phyloP scores from a whole-genome alignment of 176 grass and related monocot species.

The Areca catechu region DNA sequence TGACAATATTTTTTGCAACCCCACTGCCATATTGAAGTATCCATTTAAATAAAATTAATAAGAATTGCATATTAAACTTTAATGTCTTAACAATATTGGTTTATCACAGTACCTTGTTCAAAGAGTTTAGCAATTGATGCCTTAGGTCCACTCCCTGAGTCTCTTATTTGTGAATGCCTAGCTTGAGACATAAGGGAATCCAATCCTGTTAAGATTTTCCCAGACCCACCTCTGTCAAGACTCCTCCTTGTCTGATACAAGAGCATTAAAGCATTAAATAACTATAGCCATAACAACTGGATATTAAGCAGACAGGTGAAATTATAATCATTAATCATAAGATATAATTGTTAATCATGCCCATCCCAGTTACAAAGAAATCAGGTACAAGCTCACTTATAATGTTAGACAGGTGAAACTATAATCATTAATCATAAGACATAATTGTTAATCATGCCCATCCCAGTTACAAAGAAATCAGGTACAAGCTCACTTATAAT shows the following conservation, averaged over 20 bases:
- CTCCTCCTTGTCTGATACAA: slow-evolving; percentile 67
- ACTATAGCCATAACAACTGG: neutral
- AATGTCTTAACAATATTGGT: neutral
- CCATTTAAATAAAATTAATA: neutral
- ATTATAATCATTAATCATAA: too few relatives aligned
- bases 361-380: too few relatives aligned
- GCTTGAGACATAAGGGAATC: slow-evolving; percentile 86
- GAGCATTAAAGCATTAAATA: slow-evolving; percentile 7
- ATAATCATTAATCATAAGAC: too few relatives aligned
- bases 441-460: too few relatives aligned
- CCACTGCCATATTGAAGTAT: slow-evolving; percentile 49
- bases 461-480: too few relatives aligned
- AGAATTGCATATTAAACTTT: too few relatives aligned
- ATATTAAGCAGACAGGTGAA: neutral
- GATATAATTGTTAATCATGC: too few relatives aligned
- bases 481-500: too few relatives aligned
- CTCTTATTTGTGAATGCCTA: slow-evolving; percentile 66
- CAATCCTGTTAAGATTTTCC: slow-evolving; percentile 81
- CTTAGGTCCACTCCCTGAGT: slow-evolving; percentile 76
- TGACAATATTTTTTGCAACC: slow-evolving; percentile 95
- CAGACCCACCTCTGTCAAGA: slow-evolving; percentile 74
- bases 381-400: too few relatives aligned
- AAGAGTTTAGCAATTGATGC: slow-evolving; percentile 82
- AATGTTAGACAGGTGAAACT: too few relatives aligned
- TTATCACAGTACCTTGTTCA: slow-evolving; percentile 68